These are phyloP conservation scores for Heliophila coronopifolia DNA, from an alignment of 441 rosid species.

Conservation along the genomic window DNA sequence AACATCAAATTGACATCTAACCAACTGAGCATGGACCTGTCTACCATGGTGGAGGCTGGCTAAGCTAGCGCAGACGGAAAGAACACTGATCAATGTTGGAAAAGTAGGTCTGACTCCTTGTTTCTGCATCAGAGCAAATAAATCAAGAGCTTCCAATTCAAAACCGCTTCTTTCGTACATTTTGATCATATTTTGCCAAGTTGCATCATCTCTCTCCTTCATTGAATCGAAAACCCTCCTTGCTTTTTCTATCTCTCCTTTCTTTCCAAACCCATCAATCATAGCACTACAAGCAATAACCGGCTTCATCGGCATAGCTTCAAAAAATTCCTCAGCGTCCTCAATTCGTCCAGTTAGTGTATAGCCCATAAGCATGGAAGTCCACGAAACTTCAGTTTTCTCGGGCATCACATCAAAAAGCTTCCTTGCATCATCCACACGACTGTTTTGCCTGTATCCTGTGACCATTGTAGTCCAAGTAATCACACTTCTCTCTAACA, in stretches of 20 bases:
- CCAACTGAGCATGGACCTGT: slow-evolving; percentile 52
- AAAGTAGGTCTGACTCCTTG: slow-evolving; percentile 40
- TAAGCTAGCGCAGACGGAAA: slow-evolving; percentile 52
- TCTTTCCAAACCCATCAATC: slow-evolving; percentile 50
- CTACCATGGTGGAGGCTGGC: slow-evolving; percentile 59
- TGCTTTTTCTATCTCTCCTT: slow-evolving; percentile 53
- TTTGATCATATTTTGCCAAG: slow-evolving; percentile 60
- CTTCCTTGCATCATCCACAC: slow-evolving; percentile 58
- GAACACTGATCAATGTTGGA: slow-evolving; percentile 48
- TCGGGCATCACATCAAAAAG: slow-evolving; percentile 63
- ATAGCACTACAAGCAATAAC: slow-evolving; percentile 59
- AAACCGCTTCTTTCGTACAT: slow-evolving; percentile 52
- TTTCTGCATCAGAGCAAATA: slow-evolving; percentile 50
- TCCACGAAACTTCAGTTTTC: slow-evolving; percentile 64
- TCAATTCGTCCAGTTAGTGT: slow-evolving; percentile 38
- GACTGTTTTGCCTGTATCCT: slow-evolving; percentile 46
- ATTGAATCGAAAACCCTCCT: slow-evolving; percentile 41
- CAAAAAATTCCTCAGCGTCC: slow-evolving; percentile 40
- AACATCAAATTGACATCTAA: slow-evolving; percentile 42
- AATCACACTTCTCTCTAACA: slow-evolving; percentile 46
- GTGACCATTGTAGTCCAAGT: slow-evolving; percentile 61
- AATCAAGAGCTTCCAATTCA: slow-evolving; percentile 46
- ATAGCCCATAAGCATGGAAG: slow-evolving; percentile 60
- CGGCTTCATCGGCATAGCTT: slow-evolving; percentile 54
- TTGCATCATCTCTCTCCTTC: slow-evolving; percentile 44